phyloP scores from a whole-genome alignment of 495 filamentous ascomycete species.

The Recurvomyces mirabilis region DNA sequence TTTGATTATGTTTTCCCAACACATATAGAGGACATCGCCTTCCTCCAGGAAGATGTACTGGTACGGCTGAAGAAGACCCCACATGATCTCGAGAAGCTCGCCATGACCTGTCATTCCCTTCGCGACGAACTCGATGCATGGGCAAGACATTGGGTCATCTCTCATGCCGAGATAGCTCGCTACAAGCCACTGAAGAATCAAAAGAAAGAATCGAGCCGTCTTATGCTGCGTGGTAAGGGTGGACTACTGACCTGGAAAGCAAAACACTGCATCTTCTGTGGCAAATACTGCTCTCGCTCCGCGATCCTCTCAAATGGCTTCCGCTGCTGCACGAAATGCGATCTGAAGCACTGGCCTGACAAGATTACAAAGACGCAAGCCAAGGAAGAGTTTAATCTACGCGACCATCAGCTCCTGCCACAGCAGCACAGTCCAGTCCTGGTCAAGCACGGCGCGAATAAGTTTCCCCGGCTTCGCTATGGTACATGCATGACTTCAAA shows the following conservation, averaged over 20 bases:
- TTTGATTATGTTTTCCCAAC: constrained; percentile 10
- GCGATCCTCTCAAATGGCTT: constrained; percentile 14
- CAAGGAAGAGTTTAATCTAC: constrained; percentile 4
- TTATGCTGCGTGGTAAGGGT: not conserved
- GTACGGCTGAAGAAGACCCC: not conserved
- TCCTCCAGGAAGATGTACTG: too few species aligned
- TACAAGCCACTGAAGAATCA: constrained; percentile 2
- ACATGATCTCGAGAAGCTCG: constrained; percentile 3
- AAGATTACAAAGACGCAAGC: constrained; percentile 17
- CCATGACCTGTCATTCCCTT: constrained; percentile 2
- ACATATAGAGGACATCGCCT: constrained; percentile 5
- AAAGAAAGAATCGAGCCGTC: not conserved
- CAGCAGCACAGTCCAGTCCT: not conserved
- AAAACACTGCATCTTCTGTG: constrained; percentile 17
- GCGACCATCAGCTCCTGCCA: constrained; percentile 8
- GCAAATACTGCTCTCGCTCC: constrained; percentile 1
- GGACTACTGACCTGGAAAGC: constrained; percentile 8
- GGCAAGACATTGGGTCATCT: constrained; percentile 3
- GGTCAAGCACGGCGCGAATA: not conserved
- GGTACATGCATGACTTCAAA: constrained; percentile 3
- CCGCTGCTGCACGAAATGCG: constrained; percentile 11
- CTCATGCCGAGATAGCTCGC: constrained; percentile 6
- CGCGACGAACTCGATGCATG: constrained; percentile 4
- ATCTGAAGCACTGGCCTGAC: constrained; percentile 12
- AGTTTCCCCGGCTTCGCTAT: constrained; percentile 1